Base-by-base conservation (phyloP, 1,139 yeast genomes). In the Blastobotrys capitulatus region DNA sequence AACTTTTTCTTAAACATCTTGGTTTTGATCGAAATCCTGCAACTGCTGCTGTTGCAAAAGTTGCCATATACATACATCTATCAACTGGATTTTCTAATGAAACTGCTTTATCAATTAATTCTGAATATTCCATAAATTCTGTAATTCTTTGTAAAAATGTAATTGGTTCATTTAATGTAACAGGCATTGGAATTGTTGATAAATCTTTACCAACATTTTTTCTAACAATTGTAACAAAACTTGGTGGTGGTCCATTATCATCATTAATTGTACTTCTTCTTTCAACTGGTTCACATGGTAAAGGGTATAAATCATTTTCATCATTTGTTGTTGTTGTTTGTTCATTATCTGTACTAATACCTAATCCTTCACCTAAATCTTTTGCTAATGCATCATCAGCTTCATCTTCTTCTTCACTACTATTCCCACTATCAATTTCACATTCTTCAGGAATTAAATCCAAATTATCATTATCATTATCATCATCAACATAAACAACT, bases 151-250 rank as follows among this genome's bases (percentile, higher is more conserved):
- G 96, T 50, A 92, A 71, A 34, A 86, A 80, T 0, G 95, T 80
- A 16, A 90, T 67, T 0, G 98, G 98, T 65, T 92, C 98, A 69
- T 92, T 92, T 54, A 89, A 78, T 2, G 94, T 83, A 5, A 92
- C 96, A 0, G 98, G 98, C 94, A 90, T 89, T 1, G 96, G 83
- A 50, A 89, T 79, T 1, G 92, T 78, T 0, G 92, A 77, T 55
- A 90, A 66, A 66, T 90, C 97, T 63, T 90, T 90, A 26, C 97
- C 97, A 15, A 90, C 95, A 60, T 88, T 89, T 63, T 90, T 89
- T 49, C 96, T 78, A 52, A 92, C 75, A 60, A 89, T 79, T 0
- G 89, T 77, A 47, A 90, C 71, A 37, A 92, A 69, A 55, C 94
- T 84, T 5, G 96, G 96, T 1, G 97, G 97, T 9, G 46, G 35